Evolutionary conservation across 202 grass and related monocot genomes (phyloP).

Genomic region (Zizania palustris): DNA sequence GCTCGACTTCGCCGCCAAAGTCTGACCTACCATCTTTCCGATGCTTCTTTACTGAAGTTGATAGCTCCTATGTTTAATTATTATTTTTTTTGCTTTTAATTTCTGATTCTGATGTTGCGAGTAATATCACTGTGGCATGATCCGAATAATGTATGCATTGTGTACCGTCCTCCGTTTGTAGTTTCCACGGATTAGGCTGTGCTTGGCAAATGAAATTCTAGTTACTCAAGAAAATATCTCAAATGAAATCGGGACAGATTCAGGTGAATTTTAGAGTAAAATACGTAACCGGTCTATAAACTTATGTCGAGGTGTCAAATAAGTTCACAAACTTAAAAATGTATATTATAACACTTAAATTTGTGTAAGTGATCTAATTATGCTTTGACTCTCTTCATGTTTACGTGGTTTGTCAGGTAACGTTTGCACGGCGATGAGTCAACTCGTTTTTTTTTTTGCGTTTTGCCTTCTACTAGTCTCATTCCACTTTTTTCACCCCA

Average conservation of each 20-base stretch:
- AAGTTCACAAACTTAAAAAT: too few relatives aligned
- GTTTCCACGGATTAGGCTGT: background rate
- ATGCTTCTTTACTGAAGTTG: background rate
- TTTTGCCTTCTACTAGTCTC: too few relatives aligned
- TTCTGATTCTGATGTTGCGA: slow-evolving; percentile 14
- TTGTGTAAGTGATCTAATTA: too few relatives aligned
- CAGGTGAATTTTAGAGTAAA: background rate
- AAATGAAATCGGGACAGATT: background rate
- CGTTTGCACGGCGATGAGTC: too few relatives aligned
- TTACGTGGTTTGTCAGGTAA: too few relatives aligned
- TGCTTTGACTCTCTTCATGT: too few relatives aligned
- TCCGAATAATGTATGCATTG: background rate
- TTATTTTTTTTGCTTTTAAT: background rate
- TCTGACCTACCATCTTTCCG: slow-evolving; percentile 41
- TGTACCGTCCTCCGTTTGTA: background rate
- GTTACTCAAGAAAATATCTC: background rate
- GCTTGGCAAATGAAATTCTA: too few relatives aligned
- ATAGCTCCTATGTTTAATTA: background rate
- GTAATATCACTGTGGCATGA: background rate
- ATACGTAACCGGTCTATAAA: too few relatives aligned
- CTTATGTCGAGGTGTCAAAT: too few relatives aligned
- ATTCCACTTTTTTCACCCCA: too few relatives aligned
- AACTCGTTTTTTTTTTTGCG: too few relatives aligned
- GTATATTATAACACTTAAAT: too few relatives aligned
- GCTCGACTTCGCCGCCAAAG: slow-evolving; percentile 67